Evolutionary conservation across 1,284 basidiomycete species (phyloP).

Genomic region (Pholiota adiposa): DNA sequence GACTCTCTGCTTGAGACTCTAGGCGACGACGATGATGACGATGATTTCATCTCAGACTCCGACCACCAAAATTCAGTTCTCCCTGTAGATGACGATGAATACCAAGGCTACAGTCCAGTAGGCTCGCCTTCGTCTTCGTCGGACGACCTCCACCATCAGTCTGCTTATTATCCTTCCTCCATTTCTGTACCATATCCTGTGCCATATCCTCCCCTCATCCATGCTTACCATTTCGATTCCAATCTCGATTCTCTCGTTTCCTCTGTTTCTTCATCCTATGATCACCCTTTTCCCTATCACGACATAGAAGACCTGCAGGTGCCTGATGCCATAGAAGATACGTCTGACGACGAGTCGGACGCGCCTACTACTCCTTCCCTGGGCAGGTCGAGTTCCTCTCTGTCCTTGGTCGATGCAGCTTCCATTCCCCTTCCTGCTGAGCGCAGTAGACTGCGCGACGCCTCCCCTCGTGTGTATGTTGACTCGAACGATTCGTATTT

Average conservation of each 20-base stretch:
- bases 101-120: constrained; percentile 57
- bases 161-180: constrained; percentile 50
- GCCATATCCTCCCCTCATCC: constrained; percentile 64
- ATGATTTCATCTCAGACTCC: constrained; percentile 48
- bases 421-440: constrained; percentile 54
- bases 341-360: constrained; percentile 82
- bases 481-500: constrained; percentile 61
- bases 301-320: constrained; percentile 67
- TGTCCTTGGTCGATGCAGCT: constrained; percentile 51
- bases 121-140: constrained; percentile 73
- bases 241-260: constrained; percentile 43
- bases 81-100: constrained; percentile 60
- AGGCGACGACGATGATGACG: constrained; percentile 66
- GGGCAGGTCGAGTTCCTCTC: constrained; percentile 48
- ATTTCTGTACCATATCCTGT: constrained; percentile 61
- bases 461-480: constrained; percentile 62
- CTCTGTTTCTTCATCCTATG: constrained; percentile 45
- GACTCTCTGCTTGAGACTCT: constrained; percentile 76
- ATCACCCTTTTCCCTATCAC: constrained; percentile 63
- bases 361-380: constrained; percentile 64
- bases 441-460: constrained; percentile 48
- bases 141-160: constrained; percentile 64
- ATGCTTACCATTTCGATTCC: constrained; percentile 49
- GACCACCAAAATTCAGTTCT: constrained; percentile 45
- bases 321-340: constrained; percentile 81